Conservation (phyloP, 805 yeast species). For the Starmera pachycereana region DNA sequence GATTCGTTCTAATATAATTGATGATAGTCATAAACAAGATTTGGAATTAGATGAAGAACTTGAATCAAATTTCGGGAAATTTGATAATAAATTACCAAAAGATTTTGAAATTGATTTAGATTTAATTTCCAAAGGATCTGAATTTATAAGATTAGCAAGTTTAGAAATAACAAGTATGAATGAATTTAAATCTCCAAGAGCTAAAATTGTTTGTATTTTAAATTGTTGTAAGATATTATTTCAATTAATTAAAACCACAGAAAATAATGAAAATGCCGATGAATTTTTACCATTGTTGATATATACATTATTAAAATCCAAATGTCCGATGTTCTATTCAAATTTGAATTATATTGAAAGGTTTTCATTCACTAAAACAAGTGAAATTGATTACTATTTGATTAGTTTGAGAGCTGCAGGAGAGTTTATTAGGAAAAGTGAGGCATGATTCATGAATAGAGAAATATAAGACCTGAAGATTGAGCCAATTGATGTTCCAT, state of each 20-base stretch:
- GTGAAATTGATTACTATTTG: constrained; percentile 87
- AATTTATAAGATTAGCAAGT: constrained; percentile 57
- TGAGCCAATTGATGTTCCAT: no score
- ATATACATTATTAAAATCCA: constrained; percentile 63
- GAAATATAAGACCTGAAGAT: no score
- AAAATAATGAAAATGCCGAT: constrained; percentile 74
- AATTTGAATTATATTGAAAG: constrained; percentile 80
- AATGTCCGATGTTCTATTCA: constrained; percentile 55
- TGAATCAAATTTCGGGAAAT: constrained; percentile 43
- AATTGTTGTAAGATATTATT: constrained; percentile 91
- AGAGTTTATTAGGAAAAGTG: constrained; percentile 57
- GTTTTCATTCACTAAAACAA: constrained; percentile 64
- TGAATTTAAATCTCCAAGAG: constrained; percentile 86
- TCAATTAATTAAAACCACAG: constrained; percentile 62
- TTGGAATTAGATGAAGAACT: constrained; percentile 47
- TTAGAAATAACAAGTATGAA: constrained; percentile 70
- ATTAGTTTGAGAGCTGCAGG: constrained; percentile 89
- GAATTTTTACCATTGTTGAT: constrained; percentile 85
- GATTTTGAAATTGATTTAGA: constrained; percentile 68
- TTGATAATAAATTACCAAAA: constrained; percentile 36
- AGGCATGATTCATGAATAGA: background rate
- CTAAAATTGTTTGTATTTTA: constrained; percentile 81
- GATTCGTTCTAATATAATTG: constrained; percentile 33
- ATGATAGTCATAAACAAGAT: constrained; percentile 52
- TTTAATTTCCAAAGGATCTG: constrained; percentile 35